Evolutionary conservation across 139 green algal genomes (phyloP), one percentile per base, ranked within the genome.

Genomic region (Trebouxia sp.): DNA sequence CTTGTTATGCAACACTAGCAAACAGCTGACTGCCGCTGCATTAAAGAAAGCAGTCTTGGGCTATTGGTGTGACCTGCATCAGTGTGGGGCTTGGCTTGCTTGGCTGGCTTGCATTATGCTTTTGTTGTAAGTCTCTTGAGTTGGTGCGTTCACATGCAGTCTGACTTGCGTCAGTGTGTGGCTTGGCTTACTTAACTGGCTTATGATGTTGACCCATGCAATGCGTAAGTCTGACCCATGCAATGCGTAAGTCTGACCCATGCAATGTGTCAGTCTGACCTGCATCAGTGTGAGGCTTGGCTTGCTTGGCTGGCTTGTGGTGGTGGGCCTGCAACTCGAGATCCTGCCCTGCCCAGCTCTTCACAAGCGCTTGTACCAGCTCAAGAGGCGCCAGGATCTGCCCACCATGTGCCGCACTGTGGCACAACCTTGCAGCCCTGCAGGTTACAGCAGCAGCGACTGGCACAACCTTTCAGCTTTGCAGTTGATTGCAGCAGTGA

Each of bases 391-490:
- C 72, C 30, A 65, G 2, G 10, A 79, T 43, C 45, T 79, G 72
- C 12, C 72, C 72, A 4, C 45, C 72, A 62, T 79, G 72, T 17
- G 72, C 72, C 32, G 45, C 72, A 14, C 45, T 55, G 30, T 79
- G 72, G 14, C 45, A 79, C 32, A 79, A 38, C n/a, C 72, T 42
- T 3, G 72, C 72, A 37, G 72, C 72, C 72, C 72, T 62, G 28
- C 45, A 65, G 50, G 20, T 58, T 17, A 58, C 50, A 58, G 50
- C 50, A 6, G 50, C 50, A 28, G 50, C 50, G 4, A 6, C 50
- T 2, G 22, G 20, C 26, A 1, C 50, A 3, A 58, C 26, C 50
- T 22, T 58, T 58, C 50, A 58, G 4, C 20, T 6, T 6, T 58
- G 50, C 50, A 6, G 22, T 22, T 22, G 20, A 58, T n/a, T 3